A percentile compares a stretch with the other conserved stretches of the same genome.
Evolutionary conservation across 2,329 filamentous ascomycete genomes (phyloP).

Genomic region (Paraconiothyrium brasiliense): DNA sequence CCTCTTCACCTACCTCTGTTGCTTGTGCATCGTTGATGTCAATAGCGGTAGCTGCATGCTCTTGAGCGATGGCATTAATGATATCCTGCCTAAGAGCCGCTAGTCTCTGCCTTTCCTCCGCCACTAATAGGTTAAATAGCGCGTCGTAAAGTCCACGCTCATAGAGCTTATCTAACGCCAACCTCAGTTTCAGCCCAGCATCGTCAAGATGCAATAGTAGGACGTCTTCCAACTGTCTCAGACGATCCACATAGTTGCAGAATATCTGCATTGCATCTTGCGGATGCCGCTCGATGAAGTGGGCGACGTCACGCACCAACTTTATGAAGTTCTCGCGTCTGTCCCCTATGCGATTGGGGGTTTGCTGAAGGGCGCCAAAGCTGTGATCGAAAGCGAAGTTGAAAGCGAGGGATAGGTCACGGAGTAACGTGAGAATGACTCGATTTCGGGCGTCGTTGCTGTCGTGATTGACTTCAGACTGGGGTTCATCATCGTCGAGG

Average conservation of each 20-base stretch:
- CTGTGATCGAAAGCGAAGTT: no score
- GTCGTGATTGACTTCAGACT: neutral
- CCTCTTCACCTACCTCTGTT: no score
- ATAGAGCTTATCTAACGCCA: neutral
- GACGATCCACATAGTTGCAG: neutral
- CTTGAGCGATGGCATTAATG: no score
- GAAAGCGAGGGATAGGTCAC: neutral
- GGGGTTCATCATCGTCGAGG: neutral
- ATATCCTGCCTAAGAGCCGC: no score
- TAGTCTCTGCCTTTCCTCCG: neutral
- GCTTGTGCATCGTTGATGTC: no score
- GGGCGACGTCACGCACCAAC: neutral
- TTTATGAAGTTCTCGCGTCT: neutral
- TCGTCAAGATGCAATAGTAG: neutral
- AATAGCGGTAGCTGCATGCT: no score
- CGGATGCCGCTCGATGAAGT: neutral
- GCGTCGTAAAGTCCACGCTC: neutral
- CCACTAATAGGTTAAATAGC: neutral
- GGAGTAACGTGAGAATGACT: neutral
- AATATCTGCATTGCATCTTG: neutral
- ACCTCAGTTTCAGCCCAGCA: neutral
- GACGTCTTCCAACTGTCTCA: neutral
- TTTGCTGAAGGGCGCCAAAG: no score
- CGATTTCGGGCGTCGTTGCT: neutral
- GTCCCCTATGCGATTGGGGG: neutral